Conservation (phyloP, 1,284 basidiomycete genomes). For the Ceratobasidium sp. region DNA sequence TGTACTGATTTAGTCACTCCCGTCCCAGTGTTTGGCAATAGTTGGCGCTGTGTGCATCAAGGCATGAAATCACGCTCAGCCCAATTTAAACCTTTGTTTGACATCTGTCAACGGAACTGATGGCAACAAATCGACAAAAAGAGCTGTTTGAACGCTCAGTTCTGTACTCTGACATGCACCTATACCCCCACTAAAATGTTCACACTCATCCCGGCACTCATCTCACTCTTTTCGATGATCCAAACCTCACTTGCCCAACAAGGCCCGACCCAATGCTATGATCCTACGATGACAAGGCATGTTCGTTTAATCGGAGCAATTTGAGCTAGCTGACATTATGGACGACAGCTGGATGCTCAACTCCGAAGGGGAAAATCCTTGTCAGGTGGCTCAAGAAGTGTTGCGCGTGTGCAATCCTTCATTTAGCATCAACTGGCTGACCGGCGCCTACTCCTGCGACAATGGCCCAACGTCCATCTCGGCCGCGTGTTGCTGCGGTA, state of each 20-base stretch:
- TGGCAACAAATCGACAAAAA: too few relatives aligned
- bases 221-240: slow-evolving; percentile 32
- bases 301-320: neutral
- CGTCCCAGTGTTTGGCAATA: too few relatives aligned
- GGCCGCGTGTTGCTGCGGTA: slow-evolving; percentile 35
- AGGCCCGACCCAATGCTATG: slow-evolving; percentile 25
- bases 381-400: slow-evolving; percentile 16
- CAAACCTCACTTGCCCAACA: slow-evolving; percentile 26
- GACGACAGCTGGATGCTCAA: slow-evolving; percentile 30
- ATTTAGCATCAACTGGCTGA: slow-evolving; percentile 5
- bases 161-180: slow-evolving; percentile 3
- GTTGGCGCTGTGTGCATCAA: too few relatives aligned
- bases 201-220: slow-evolving; percentile 8
- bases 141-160: too few relatives aligned
- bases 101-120: too few relatives aligned
- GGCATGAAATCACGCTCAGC: too few relatives aligned
- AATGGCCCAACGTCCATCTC: neutral
- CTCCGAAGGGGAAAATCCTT: slow-evolving; percentile 12
- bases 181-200: slow-evolving; percentile 28
- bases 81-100: too few relatives aligned
- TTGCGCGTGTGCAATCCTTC: slow-evolving; percentile 28
- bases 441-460: slow-evolving; percentile 29
- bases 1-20: too few relatives aligned
- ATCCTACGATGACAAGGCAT: slow-evolving; percentile 33
- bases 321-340: slow-evolving; percentile 4